Percentiles rank a stretch among this genome's conserved stretches.
Conservation (phyloP, 1,284 basidiomycete species). For the Trichosporon faecale region DNA sequence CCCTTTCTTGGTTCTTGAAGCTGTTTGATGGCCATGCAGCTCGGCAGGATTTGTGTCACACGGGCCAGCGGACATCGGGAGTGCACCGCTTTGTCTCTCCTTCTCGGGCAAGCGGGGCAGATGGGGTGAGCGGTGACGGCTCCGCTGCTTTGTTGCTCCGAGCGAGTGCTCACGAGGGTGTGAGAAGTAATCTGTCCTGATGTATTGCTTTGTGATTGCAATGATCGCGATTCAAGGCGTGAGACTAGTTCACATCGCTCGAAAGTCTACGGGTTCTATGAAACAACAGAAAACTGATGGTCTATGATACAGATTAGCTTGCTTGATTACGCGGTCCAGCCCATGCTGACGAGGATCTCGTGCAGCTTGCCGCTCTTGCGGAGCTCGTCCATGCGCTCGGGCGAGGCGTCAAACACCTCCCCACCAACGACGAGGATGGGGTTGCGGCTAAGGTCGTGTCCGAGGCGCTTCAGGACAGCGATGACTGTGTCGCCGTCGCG, state of each 20-base stretch:
- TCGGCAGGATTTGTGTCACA: no score
- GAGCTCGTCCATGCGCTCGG: conserved; percentile 29
- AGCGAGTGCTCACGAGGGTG: background rate
- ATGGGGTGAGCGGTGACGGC: background rate
- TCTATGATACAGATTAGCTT: conserved; percentile 8
- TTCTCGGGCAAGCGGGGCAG: no score
- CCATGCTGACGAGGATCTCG: conserved; percentile 17
- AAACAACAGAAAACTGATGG: background rate
- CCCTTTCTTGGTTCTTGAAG: background rate
- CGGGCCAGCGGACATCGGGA: background rate
- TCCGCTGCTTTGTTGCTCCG: background rate
- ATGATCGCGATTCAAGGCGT: background rate
- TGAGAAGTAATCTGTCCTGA: no score
- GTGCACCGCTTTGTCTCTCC: background rate
- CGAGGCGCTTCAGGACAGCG: conserved; percentile 31
- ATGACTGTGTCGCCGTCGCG: conserved; percentile 29
- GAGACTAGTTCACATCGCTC: background rate
- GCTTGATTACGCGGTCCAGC: conserved; percentile 14
- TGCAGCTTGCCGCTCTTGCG: conserved; percentile 30
- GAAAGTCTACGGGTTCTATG: background rate
- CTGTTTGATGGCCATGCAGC: no score
- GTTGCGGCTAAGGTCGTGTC: conserved; percentile 25
- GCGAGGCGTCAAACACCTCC: conserved; percentile 28
- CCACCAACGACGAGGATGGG: conserved; percentile 42
- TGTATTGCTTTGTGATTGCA: no score